Base-by-base conservation (phyloP, 129 eudicot genomes). In the Artemisia tridentata region DNA sequence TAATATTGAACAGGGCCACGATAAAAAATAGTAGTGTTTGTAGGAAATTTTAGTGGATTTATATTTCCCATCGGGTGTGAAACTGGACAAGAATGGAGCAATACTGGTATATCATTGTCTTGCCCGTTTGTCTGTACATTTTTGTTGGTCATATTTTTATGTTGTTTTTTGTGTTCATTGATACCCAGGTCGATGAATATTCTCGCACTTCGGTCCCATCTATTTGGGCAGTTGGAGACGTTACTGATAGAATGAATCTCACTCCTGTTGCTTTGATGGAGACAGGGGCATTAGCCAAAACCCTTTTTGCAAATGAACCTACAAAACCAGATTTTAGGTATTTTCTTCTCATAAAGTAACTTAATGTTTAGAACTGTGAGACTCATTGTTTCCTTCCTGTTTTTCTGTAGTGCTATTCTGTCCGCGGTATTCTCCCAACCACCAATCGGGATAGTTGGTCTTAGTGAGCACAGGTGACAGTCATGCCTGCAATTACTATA, bases 191-290 rank as follows among this genome's bases (percentile, higher is more conserved):
- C 56, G 93, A 93, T 75, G 97, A 93, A 77, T 93, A 80, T 77
- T 93, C 99, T 20, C 88, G 85, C 47, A 80, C 97, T 47, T 87
- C 97, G 7, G 96, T 93, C 63, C 97, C 99, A 65, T 90, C 99
- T n/a, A 93, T 93, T 71, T 93, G 97, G 99, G 99, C 96, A 2
- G 93, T 93, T 67, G 99, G 99, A 78, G 99, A 93, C 71, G 99
- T 90, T 67, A 93, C 99, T 2, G 93, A 93, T 73, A 89, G 99
- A 90, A 68, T 93, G 49, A 93, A 93, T 77, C 79, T 93, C 72
- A 93, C 99, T 65, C 99, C 99, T 18, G 99, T 93, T 81, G 99
- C 99, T 80, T 21, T 21, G 23, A 21, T 21, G 23, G 23, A 21
- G 23, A 1, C 1, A 21, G 23, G 23, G 23, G 23, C 23, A 21